phyloP scores from a whole-genome alignment of 1,284 basidiomycete genomes.

The Heterobasidion annosum region DNA sequence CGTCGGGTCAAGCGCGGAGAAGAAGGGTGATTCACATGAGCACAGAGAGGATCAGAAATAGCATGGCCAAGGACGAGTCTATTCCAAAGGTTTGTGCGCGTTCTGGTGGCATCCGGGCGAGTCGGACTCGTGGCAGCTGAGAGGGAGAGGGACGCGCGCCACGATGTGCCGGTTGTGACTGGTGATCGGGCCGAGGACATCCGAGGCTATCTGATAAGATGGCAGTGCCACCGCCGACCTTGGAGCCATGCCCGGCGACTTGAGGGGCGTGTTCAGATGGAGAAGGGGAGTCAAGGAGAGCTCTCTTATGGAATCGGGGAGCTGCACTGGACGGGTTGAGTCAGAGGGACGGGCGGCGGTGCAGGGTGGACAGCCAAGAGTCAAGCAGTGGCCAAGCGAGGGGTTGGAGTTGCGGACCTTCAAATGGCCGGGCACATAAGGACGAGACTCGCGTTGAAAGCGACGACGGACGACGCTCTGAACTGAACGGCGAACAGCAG shows the following conservation, averaged over 20 bases:
- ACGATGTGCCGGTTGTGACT: too few relatives aligned
- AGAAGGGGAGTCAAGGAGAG: too few relatives aligned
- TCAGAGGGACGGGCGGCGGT: too few relatives aligned
- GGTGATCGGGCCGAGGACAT: neutral
- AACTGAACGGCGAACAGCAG: neutral
- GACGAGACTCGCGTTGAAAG: neutral
- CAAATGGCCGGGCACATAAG: neutral
- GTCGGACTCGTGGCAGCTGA: neutral
- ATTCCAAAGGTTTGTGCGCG: neutral
- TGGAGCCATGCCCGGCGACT: too few relatives aligned
- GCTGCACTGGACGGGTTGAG: too few relatives aligned
- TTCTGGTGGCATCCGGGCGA: neutral
- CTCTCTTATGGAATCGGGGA: too few relatives aligned
- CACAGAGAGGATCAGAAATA: conserved; percentile 3
- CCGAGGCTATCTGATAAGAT: neutral
- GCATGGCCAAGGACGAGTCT: conserved; percentile 1
- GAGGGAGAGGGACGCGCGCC: neutral
- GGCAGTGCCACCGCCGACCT: neutral
- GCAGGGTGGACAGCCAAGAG: too few relatives aligned
- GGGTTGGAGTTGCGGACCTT: neutral
- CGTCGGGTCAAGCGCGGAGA: conserved; percentile 3
- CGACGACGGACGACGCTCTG: neutral
- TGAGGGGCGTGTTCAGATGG: too few relatives aligned
- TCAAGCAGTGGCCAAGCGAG: neutral
- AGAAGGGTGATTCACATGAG: conserved; percentile 6